phyloP scores from a whole-genome alignment of 139 green algal species.

The Closterium sp. region DNA sequence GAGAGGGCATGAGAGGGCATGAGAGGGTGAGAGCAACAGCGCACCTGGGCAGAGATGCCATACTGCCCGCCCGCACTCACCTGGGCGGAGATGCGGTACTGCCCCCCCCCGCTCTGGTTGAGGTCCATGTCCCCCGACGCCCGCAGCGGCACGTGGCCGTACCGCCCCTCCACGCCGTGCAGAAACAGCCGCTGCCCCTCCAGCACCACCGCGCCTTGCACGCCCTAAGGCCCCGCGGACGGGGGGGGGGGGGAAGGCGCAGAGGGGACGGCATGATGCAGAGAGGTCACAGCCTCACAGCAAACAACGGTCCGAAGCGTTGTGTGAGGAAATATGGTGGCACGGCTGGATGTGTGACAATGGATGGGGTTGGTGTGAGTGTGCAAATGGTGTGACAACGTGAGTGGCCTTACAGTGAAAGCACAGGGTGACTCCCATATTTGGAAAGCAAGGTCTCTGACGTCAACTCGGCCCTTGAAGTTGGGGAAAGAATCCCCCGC shows the following conservation, averaged over 20 bases:
- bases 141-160: slow-evolving; percentile 70
- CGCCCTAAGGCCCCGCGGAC: background rate
- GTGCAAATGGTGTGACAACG: too few relatives aligned
- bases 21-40: too few relatives aligned
- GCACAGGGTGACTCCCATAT: slow-evolving; percentile 94
- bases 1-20: too few relatives aligned
- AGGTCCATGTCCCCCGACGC: slow-evolving; percentile 88
- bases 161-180: slow-evolving; percentile 76
- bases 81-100: slow-evolving; percentile 76
- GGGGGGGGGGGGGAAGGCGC: background rate
- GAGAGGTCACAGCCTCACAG: background rate
- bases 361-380: background rate
- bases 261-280: background rate
- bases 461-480: slow-evolving; percentile 26
- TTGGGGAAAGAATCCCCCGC: slow-evolving; percentile 29
- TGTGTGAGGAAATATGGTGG: background rate
- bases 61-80: too few relatives aligned
- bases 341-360: background rate
- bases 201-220: slow-evolving; percentile 84
- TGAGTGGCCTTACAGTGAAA: slow-evolving; percentile 56
- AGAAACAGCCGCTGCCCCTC: slow-evolving; percentile 88
- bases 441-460: slow-evolving; percentile 73
- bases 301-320: background rate
- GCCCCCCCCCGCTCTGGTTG: slow-evolving; percentile 67
- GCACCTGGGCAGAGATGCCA: too few relatives aligned